Evolutionary conservation across 768 basidiomycete species (phyloP).

Genomic region (Lactifluus piperatus): DNA sequence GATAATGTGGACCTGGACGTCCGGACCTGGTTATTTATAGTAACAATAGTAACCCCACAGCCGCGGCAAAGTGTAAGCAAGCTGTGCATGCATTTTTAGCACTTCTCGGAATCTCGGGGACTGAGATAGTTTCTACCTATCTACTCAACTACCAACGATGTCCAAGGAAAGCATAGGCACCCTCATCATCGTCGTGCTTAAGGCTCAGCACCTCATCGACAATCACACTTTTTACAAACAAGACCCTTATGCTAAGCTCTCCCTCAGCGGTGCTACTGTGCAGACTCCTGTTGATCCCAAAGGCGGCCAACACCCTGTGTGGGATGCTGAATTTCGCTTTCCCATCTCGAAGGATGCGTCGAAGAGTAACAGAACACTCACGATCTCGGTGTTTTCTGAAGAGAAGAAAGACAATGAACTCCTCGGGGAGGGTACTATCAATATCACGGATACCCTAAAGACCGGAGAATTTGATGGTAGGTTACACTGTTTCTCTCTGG

Average conservation of each 20-base stretch:
- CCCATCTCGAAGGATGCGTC: constrained; percentile 49
- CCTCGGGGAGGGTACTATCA: constrained; percentile 66
- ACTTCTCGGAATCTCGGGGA: too few species aligned
- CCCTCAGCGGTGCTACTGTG: constrained; percentile 51
- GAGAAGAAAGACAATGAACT: constrained; percentile 67
- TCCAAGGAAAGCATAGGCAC: constrained; percentile 41
- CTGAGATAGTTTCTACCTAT: not conserved
- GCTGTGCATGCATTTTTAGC: too few species aligned
- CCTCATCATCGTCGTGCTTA: constrained; percentile 75
- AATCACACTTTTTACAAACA: constrained; percentile 86
- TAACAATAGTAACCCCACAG: too few species aligned
- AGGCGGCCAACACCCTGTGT: constrained; percentile 89
- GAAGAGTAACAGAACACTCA: constrained; percentile 52
- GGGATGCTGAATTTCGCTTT: constrained; percentile 85
- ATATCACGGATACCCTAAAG: constrained; percentile 70
- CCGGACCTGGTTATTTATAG: too few species aligned
- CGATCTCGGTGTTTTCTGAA: constrained; percentile 73
- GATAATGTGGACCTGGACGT: too few species aligned
- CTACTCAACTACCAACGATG: not conserved
- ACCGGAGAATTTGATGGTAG: constrained; percentile 89
- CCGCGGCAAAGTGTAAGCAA: too few species aligned
- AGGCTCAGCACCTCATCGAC: constrained; percentile 75
- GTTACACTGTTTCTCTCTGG: constrained; percentile 23
- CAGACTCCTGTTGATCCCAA: constrained; percentile 68
- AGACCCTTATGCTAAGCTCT: constrained; percentile 70